Evolutionary conservation across 768 basidiomycete genomes (phyloP), one percentile per base, ranked within the genome.

Genomic region (Clathrus columnatus): DNA sequence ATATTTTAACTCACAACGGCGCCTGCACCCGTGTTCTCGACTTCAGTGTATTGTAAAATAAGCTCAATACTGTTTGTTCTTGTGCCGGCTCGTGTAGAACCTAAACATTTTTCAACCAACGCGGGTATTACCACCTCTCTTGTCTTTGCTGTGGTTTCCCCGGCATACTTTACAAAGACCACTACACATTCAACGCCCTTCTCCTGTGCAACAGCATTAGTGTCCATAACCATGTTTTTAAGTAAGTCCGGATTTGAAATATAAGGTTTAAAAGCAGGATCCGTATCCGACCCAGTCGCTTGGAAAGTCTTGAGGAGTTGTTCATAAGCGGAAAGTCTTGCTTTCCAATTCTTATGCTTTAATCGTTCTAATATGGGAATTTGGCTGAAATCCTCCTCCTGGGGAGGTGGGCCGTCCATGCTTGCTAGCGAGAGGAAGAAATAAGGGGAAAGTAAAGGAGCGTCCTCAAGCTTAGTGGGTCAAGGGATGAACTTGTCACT

Each of bases 261-360:
- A 69, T 92, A 98, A 11, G 91, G 89, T 63, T 82, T 84, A 76
- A 99, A 98, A 24, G 87, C 88, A 48, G 92, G 91, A 76, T 97
- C 95, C 61, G 82, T 81, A 67, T 98, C 95, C 48, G 91, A 92
- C 62, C 86, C 86, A 48, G 93, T 92, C 44, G 82, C 85, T 65
- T 84, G 83, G 68, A 96, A 96, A 56, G 80, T 84, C 70, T 87
- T 85, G 73, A 86, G 81, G 60, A 98, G 81, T 20, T 85, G 71
- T 66, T 91, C 88, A 69, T 98, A 99, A 59, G 82, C 96, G 68
- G 83, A 91, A 64, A 95, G 82, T 62, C 96, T 85, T 56, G 96
- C 96, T 72, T 98, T 98, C 96, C 96, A 99, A 68, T 95, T 95
- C 79, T 97, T 98, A 76, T 97, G 91, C 5, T 81, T 73, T 54